phyloP scores from a whole-genome alignment of 1,284 basidiomycete species.

The Papiliotrema terrestris region DNA sequence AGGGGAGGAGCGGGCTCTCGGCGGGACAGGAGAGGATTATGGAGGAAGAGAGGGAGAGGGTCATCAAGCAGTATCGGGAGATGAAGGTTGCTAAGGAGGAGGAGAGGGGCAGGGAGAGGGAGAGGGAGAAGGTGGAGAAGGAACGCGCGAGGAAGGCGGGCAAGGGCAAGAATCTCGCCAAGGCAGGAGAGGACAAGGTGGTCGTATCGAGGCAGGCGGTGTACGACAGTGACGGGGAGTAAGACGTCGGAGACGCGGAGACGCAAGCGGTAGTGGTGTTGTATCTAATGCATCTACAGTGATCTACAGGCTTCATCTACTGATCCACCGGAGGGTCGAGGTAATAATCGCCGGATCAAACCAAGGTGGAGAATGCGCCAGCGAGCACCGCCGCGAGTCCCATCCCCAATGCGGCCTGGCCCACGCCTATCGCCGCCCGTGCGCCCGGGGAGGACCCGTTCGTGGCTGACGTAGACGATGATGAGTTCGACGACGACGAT shows the following conservation, averaged over 20 bases:
- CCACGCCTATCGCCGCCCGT: too few species aligned
- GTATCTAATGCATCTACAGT: too few species aligned
- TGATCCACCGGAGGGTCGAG: too few species aligned
- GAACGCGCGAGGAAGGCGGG: conserved; percentile 22
- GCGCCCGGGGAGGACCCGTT: too few species aligned
- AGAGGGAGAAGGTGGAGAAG: conserved; percentile 3
- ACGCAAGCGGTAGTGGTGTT: too few species aligned
- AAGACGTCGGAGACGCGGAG: background rate
- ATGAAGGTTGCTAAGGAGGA: conserved; percentile 19
- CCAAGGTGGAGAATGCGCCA: too few species aligned
- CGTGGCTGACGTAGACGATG: too few species aligned
- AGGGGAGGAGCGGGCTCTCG: conserved; percentile 18
- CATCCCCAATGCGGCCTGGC: too few species aligned
- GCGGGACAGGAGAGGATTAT: conserved; percentile 43
- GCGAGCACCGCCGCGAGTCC: too few species aligned
- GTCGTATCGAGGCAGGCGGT: background rate
- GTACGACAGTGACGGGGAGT: background rate
- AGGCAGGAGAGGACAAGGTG: conserved; percentile 1
- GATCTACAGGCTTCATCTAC: too few species aligned
- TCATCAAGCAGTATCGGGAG: conserved; percentile 41
- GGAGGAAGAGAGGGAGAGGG: conserved; percentile 43
- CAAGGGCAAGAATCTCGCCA: background rate
- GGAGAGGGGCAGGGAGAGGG: conserved; percentile 6
- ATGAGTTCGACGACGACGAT: too few species aligned
- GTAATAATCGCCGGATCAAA: too few species aligned